Conservation (phyloP, 1,284 basidiomycete species). For the Cryptococcus wingfieldii region DNA sequence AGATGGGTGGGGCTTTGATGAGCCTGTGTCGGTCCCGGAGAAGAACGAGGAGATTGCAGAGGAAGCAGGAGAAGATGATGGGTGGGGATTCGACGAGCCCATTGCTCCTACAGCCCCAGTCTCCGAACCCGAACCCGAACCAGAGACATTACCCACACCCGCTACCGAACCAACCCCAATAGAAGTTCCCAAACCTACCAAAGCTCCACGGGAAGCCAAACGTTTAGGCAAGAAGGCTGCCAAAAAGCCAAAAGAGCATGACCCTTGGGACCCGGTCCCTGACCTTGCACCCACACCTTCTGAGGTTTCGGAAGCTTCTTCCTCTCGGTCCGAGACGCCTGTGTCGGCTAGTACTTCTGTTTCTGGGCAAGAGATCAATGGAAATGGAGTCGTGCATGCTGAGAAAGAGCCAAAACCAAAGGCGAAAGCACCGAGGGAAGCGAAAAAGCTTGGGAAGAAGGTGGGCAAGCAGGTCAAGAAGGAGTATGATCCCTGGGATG, state of each 20-base stretch:
- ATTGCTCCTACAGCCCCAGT: neutral
- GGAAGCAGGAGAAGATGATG: conserved; percentile 27
- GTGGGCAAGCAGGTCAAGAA: neutral
- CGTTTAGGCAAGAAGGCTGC: conserved; percentile 33
- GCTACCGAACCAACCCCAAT: conserved; percentile 7
- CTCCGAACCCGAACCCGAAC: neutral
- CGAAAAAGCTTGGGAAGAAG: conserved; percentile 4
- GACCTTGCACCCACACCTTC: too few species aligned
- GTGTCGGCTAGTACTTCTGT: too few species aligned
- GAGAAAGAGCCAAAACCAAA: too few species aligned
- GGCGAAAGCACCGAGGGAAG: neutral
- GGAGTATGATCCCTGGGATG: neutral
- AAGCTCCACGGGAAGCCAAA: conserved; percentile 35
- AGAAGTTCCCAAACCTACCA: conserved; percentile 11
- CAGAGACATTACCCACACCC: neutral
- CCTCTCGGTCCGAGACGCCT: too few species aligned
- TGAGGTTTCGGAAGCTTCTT: too few species aligned
- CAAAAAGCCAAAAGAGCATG: conserved; percentile 19
- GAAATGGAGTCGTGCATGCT: too few species aligned
- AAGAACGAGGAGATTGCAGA: neutral
- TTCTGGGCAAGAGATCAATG: too few species aligned
- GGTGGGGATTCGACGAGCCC: conserved; percentile 49
- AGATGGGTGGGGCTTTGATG: conserved; percentile 13
- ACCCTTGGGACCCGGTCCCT: conserved; percentile 12
- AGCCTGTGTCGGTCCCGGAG: neutral